Evolutionary conservation across 2,329 filamentous ascomycete species (phyloP).

Genomic region (Xylariales sp.): DNA sequence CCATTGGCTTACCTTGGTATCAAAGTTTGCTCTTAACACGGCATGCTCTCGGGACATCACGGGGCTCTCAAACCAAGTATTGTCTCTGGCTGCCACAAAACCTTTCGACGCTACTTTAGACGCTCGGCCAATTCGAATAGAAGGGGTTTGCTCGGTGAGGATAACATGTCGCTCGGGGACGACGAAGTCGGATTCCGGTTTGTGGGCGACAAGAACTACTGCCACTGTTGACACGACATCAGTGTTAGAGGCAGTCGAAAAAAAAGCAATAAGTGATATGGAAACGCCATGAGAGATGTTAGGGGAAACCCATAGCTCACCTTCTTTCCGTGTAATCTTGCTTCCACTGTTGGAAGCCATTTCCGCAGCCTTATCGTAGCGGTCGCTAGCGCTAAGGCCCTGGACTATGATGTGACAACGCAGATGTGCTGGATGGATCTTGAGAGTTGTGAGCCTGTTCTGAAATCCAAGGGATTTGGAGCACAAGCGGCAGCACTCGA

Average conservation of each 20-base stretch:
- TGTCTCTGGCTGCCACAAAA: constrained; percentile 36
- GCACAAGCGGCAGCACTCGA: too few relatives aligned
- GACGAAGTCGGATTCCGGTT: background rate
- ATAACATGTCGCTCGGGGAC: constrained; percentile 21
- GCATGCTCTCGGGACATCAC: constrained; percentile 71
- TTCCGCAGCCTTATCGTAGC: too few relatives aligned
- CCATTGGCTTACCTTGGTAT: constrained; percentile 34
- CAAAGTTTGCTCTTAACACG: constrained; percentile 38
- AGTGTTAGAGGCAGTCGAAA: background rate
- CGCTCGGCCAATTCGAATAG: constrained; percentile 35
- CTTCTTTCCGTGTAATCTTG: too few relatives aligned
- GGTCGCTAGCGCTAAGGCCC: too few relatives aligned
- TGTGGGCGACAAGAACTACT: background rate
- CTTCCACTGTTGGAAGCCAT: too few relatives aligned
- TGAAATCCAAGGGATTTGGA: too few relatives aligned
- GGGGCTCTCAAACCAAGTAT: constrained; percentile 66
- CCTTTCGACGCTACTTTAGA: constrained; percentile 41
- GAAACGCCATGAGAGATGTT: background rate
- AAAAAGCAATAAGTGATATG: background rate
- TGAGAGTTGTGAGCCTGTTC: too few relatives aligned
- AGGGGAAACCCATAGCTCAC: too few relatives aligned
- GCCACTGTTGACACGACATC: constrained; percentile 4
- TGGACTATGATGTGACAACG: too few relatives aligned
- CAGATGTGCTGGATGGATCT: too few relatives aligned
- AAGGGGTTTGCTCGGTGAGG: constrained; percentile 18